Percentiles rank a stretch among this genome's conserved stretches.
Conservation (phyloP, 2,329 filamentous ascomycete genomes). For the Fusarium sp. region DNA sequence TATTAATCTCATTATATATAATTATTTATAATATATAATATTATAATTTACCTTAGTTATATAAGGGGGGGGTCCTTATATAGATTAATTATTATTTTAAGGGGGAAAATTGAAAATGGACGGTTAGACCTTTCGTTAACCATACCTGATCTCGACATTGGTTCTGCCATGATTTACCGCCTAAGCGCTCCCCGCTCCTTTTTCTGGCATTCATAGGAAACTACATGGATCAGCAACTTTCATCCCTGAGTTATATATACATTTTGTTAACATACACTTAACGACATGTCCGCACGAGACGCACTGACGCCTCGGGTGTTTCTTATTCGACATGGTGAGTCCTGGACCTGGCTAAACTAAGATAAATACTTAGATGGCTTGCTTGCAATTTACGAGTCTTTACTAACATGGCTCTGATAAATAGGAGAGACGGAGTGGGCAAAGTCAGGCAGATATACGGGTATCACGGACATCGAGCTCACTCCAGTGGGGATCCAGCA, state of each 20-base stretch:
- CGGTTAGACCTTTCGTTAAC: too few relatives aligned
- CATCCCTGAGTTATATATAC: neutral
- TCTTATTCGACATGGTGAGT: constrained; percentile 4
- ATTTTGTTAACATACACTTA: neutral
- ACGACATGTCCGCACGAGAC: neutral
- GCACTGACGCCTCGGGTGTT: neutral
- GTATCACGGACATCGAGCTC: constrained; percentile 16
- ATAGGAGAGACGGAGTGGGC: constrained; percentile 4
- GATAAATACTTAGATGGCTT: neutral
- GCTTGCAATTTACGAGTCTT: neutral
- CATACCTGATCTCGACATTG: neutral
- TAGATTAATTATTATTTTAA: too few relatives aligned
- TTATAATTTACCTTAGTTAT: too few relatives aligned
- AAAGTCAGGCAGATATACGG: constrained; percentile 2
- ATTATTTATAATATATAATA: too few relatives aligned
- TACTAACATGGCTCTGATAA: neutral
- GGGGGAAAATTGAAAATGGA: too few relatives aligned
- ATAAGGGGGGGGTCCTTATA: too few relatives aligned
- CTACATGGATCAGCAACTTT: neutral
- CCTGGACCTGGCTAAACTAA: neutral
- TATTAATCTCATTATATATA: too few relatives aligned
- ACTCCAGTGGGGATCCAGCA: constrained; percentile 3
- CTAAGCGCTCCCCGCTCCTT: neutral
- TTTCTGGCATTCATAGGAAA: neutral
- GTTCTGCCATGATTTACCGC: neutral